Conservation (phyloP, 2,329 filamentous ascomycete species). For the Penicillium paneum region DNA sequence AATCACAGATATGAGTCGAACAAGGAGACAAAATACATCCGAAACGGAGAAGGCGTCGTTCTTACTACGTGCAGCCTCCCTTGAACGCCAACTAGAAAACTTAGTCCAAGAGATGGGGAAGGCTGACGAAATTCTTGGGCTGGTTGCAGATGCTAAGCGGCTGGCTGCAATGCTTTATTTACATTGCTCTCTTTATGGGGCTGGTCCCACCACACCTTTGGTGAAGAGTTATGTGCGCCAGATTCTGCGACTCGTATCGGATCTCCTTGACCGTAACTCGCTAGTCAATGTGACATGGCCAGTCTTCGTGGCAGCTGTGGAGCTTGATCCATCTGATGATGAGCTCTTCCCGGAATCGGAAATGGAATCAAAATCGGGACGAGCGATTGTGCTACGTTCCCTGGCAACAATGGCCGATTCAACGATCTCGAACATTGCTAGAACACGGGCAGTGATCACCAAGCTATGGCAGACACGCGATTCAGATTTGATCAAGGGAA, state of each 20-base stretch:
- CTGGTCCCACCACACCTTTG: conserved; percentile 40
- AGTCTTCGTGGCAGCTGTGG: conserved; percentile 45
- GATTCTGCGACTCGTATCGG: conserved; percentile 36
- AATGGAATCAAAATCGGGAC: conserved; percentile 28
- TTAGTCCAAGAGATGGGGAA: conserved; percentile 35
- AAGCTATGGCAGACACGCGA: conserved; percentile 50
- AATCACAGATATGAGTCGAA: conserved; percentile 48
- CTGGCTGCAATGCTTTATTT: conserved; percentile 47
- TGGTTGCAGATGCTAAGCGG: conserved; percentile 44
- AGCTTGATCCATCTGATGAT: conserved; percentile 41
- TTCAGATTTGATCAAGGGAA: conserved; percentile 28
- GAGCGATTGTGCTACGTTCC: conserved; percentile 41
- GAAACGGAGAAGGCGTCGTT: conserved; percentile 28
- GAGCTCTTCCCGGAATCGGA: conserved; percentile 30
- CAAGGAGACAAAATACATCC: conserved; percentile 27
- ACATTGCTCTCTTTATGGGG: conserved; percentile 46
- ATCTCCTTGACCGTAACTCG: conserved; percentile 33
- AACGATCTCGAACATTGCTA: conserved; percentile 45
- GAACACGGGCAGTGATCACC: conserved; percentile 47
- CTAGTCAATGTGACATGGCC: conserved; percentile 43
- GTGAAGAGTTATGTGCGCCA: conserved; percentile 33
- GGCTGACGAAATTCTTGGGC: conserved; percentile 30
- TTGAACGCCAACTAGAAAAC: conserved; percentile 34
- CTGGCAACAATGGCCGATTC: conserved; percentile 42
- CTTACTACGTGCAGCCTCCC: conserved; percentile 31